Evolutionary conservation across 345 rosid species (phyloP).

Genomic region (Limnanthes douglasii): DNA sequence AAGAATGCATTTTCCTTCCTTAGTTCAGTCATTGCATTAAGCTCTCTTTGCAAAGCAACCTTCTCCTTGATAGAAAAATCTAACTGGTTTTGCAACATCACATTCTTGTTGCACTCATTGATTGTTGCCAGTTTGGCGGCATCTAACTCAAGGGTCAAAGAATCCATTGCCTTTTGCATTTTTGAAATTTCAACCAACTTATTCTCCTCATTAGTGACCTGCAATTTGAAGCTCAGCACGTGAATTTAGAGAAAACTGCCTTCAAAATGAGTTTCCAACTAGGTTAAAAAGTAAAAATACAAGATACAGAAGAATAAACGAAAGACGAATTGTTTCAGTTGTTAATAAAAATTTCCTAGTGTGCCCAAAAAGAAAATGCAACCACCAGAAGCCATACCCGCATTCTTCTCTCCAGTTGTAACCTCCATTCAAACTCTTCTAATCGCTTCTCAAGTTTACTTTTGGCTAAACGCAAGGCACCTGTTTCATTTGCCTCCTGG

Average conservation of each 20-base stretch:
- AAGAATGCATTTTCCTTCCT: conserved; percentile 53
- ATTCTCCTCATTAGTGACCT: conserved; percentile 75
- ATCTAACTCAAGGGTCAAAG: conserved; percentile 78
- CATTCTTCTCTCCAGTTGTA: conserved; percentile 78
- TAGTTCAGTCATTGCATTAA: conserved; percentile 41
- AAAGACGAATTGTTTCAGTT: conserved; percentile 8
- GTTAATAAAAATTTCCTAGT: conserved; percentile 2
- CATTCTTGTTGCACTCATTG: conserved; percentile 82
- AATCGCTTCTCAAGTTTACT: conserved; percentile 85
- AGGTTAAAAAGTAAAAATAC: too few species aligned
- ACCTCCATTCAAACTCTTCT: conserved; percentile 88
- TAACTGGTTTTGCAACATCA: conserved; percentile 68
- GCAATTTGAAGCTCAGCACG: conserved; percentile 12
- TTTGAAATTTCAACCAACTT: conserved; percentile 59
- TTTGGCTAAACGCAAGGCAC: conserved; percentile 90
- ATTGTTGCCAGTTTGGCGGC: conserved; percentile 82
- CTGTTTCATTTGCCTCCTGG: conserved; percentile 90
- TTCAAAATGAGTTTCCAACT: too few species aligned
- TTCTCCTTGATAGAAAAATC: conserved; percentile 62
- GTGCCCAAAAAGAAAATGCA: conserved; percentile 7
- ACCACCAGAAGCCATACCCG: conserved; percentile 39
- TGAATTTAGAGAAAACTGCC: too few species aligned
- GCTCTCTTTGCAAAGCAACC: conserved; percentile 59
- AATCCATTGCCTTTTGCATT: conserved; percentile 57
- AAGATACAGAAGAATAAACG: too few species aligned